These are phyloP conservation scores for Cardamine resedifolia DNA, from an alignment of 345 rosid species.

Conservation along the genomic window DNA sequence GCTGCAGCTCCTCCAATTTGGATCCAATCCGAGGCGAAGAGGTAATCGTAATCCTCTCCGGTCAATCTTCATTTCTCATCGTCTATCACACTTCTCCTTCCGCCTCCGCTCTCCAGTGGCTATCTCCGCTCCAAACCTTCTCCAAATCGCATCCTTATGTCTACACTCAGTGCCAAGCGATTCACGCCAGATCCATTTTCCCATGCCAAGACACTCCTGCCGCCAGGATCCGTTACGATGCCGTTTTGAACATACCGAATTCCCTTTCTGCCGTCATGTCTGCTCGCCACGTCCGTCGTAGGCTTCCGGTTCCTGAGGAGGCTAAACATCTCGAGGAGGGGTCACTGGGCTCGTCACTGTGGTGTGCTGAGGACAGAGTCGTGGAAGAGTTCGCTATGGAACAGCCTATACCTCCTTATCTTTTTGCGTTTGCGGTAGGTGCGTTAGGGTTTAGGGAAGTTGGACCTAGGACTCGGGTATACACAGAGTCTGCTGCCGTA, in stretches of 20 bases:
- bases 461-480: slow-evolving; percentile 86
- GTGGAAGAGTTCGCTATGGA: slow-evolving; percentile 92
- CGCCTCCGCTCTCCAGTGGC: slow-evolving; percentile 94
- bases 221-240: slow-evolving; percentile 68
- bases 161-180: slow-evolving; percentile 84
- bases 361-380: slow-evolving; percentile 70
- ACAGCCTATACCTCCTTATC: slow-evolving; percentile 88
- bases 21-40: slow-evolving; percentile 59
- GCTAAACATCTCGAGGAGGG: slow-evolving; percentile 31
- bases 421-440: slow-evolving; percentile 92
- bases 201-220: slow-evolving; percentile 98
- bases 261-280: slow-evolving; percentile 88
- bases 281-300: slow-evolving; percentile 64
- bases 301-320: slow-evolving; percentile 57
- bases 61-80: slow-evolving; percentile 45
- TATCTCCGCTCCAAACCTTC: slow-evolving; percentile 71
- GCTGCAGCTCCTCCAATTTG: slow-evolving; percentile 36
- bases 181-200: slow-evolving; percentile 89
- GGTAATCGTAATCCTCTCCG: slow-evolving; percentile 48
- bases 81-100: slow-evolving; percentile 61
- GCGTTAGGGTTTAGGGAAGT: slow-evolving; percentile 77
- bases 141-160: slow-evolving; percentile 66
- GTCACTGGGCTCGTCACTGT: slow-evolving; percentile 27
- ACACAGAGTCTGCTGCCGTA: slow-evolving; percentile 53
- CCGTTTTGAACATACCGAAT: slow-evolving; percentile 59